Conservation (phyloP, 2,329 filamentous ascomycete species). For the Capronia epimyces region DNA sequence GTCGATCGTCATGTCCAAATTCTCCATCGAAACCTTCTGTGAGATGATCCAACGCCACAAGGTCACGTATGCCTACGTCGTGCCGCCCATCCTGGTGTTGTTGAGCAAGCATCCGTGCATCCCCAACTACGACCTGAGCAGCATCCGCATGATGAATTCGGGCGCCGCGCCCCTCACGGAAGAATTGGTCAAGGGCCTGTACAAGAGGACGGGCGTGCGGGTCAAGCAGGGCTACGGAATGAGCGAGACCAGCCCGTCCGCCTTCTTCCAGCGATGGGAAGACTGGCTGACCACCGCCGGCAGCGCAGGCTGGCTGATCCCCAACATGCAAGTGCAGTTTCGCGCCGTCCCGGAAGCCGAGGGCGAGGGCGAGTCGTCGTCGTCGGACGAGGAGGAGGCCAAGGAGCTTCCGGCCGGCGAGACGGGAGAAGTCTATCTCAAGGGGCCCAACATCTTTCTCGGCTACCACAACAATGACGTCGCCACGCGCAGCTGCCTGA, state of each 20-base stretch:
- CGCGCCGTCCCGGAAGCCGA: no score
- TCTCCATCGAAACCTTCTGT: constrained; percentile 63
- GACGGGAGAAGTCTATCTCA: no score
- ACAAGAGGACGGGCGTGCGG: constrained; percentile 50
- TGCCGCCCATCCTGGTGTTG: constrained; percentile 74
- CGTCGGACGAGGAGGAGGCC: no score
- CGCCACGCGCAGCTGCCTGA: constrained; percentile 50
- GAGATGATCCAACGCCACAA: constrained; percentile 61
- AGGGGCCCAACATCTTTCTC: constrained; percentile 55
- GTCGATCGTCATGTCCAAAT: constrained; percentile 66
- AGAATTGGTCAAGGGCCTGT: constrained; percentile 66
- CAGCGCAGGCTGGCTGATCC: not conserved
- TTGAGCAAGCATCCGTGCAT: constrained; percentile 61
- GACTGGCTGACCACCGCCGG: not conserved
- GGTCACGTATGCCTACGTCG: constrained; percentile 62
- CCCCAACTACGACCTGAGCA: constrained; percentile 65
- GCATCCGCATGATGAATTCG: constrained; percentile 59
- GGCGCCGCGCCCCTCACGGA: constrained; percentile 73
- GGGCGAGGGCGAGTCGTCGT: no score
- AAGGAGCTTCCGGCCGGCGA: no score
- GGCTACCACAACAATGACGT: constrained; percentile 55
- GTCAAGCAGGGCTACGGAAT: constrained; percentile 70
- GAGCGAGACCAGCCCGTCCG: constrained; percentile 56
- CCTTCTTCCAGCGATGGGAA: not conserved
- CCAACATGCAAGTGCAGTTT: no score